Percentiles rank a stretch among this genome's conserved stretches.
Conservation (phyloP, 1,139 yeast species). For the Protomyces inouyei region DNA sequence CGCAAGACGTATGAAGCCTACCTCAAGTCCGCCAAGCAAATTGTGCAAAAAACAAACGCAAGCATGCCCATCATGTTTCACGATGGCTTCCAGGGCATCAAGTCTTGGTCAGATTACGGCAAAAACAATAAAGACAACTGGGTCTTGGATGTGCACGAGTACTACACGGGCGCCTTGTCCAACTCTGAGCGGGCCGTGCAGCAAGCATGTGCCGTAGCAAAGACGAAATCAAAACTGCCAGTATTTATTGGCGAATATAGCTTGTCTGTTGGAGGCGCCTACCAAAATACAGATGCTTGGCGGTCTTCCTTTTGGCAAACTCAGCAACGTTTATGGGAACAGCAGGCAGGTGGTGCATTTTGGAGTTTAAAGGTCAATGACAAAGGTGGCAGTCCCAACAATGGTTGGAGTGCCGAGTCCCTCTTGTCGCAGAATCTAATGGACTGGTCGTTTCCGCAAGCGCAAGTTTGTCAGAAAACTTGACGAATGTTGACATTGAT, state of each 20-base stretch:
- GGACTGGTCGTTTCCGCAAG: background rate
- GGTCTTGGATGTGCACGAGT: conserved; percentile 20
- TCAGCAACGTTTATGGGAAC: conserved; percentile 42
- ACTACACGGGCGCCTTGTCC: conserved; percentile 5
- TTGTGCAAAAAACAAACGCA: conserved; percentile 11
- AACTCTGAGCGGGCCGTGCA: conserved; percentile 6
- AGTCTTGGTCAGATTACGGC: conserved; percentile 6
- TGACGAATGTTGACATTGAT: conserved; percentile 44
- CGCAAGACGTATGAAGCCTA: conserved; percentile 16
- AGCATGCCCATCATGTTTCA: conserved; percentile 25
- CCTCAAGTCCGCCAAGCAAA: conserved; percentile 9
- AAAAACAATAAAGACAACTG: conserved; percentile 20
- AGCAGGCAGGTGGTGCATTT: conserved; percentile 23
- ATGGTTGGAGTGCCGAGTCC: conserved; percentile 22
- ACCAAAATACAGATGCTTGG: conserved; percentile 14
- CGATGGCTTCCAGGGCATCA: conserved; percentile 15
- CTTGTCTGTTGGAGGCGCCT: conserved; percentile 17
- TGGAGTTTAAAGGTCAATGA: conserved; percentile 13
- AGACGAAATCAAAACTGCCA: conserved; percentile 3
- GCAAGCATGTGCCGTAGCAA: conserved; percentile 4
- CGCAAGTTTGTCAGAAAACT: background rate
- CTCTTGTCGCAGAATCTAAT: background rate
- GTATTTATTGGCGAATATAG: conserved; percentile 19
- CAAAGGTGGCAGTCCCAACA: conserved; percentile 10
- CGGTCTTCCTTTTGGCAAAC: conserved; percentile 38